Evolutionary conservation across 2,329 filamentous ascomycete species (phyloP), one percentile per base, ranked within the genome.

Genomic region (Phoma sp.): DNA sequence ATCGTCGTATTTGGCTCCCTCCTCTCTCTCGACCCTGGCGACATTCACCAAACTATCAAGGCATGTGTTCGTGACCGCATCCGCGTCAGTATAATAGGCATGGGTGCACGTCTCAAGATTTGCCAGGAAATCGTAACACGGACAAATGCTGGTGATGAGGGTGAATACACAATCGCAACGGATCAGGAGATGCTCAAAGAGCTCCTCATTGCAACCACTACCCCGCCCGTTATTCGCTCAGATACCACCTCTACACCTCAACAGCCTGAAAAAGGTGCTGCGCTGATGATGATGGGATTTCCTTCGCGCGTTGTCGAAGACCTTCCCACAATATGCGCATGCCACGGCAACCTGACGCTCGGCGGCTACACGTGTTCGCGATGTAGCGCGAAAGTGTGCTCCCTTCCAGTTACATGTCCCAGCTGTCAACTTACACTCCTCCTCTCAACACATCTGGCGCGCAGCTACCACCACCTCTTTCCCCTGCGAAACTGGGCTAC

Each of bases 221-320:
- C 92, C 2, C 95, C 95, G 1, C 95, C 94, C 0, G 88, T 92
- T 17, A 91, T 92, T 12, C 86, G 90, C 50, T 85, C 87, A 2
- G 83, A 80, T 15, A 50, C 58, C 10, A 46, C 49, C 7, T 50
- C 73, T 65, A 32, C 70, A 63, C 53, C 74, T 51, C 60, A 66
- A 4, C 55, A 66, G 68, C 58, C 68, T 63, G 77, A 83, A 67
- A 57, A 50, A 22, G 74, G 81, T 68, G 76, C 72, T 51, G 82
- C 84, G 2, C 80, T 99, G 36, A 84, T 99, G 24, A 96, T 96
- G 90, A 99, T 99, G 94, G 95, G 95, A 4, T 99, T 99, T 70
- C 95, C 95, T 0, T 96, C 91, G 6, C 85, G 93, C 33, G 90
- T 89, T 2, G 85, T 95, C 5, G 90, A 91, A 48, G 82, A 86